Evolutionary conservation across 305 asterid species (phyloP).

Genomic region (Plantago lanceolata): DNA sequence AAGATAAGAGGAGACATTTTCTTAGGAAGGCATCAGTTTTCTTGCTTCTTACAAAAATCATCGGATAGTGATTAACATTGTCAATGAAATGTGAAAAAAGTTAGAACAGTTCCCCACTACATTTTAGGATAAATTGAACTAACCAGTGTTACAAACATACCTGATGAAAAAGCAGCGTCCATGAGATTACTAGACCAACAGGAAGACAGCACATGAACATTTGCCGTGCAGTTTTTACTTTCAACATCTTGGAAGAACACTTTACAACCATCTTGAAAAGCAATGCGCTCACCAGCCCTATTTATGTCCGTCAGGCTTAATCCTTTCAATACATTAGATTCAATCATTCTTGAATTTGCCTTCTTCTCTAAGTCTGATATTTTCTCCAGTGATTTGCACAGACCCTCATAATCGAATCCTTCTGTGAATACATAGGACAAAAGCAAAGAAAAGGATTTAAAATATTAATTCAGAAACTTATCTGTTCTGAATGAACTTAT

Average conservation of each 20-base stretch:
- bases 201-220: conserved; percentile 52
- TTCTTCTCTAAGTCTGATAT: conserved; percentile 51
- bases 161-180: conserved; percentile 48
- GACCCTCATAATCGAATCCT: conserved; percentile 48
- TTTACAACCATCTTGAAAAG: conserved; percentile 58
- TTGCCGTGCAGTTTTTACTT: conserved; percentile 25
- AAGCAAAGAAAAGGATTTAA: not conserved
- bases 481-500: not conserved
- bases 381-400: conserved; percentile 49
- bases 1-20: not conserved
- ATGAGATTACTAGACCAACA: conserved; percentile 69
- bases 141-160: conserved; percentile 29
- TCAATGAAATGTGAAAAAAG: not conserved
- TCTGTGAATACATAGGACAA: conserved; percentile 28
- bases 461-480: not conserved
- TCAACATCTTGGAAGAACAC: conserved; percentile 37
- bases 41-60: not conserved
- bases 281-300: conserved; percentile 51
- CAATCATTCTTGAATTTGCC: conserved; percentile 47
- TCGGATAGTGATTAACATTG: not conserved
- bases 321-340: conserved; percentile 51
- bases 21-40: not conserved
- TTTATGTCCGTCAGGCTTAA: conserved; percentile 41
- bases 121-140: not conserved
- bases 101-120: not conserved